Evolutionary conservation across 2,329 filamentous ascomycete species (phyloP), one percentile per base, ranked within the genome.

Genomic region (Ophiostoma quercus): DNA sequence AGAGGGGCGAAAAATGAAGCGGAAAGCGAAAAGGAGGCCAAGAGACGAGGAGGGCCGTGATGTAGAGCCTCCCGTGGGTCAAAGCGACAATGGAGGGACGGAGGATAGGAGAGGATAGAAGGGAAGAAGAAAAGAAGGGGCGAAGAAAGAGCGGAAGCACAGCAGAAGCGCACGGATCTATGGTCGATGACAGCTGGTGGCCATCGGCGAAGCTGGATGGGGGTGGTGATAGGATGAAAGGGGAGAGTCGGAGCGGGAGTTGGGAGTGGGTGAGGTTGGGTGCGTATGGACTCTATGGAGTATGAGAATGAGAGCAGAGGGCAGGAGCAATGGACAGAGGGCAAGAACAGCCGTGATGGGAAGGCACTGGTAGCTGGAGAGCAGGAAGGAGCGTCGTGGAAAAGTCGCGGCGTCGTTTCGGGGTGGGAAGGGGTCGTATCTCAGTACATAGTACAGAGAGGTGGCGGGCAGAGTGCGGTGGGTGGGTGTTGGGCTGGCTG

Each of bases 401-500:
- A 69, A 60, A 57, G 68, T 67, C 67, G 70, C 66, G 70, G 68
- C 65, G 71, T 70, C 67, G 70, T 71, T 70, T 68, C 67, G 71
- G 51, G 68, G 69, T 51, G 62, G 43, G 69, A 70, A 70, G 57
- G 65, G 65, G n/a, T 47, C 43, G 19, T 47, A 47, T 47, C 43
- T 47, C 43, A 14, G 12, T 16, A 19, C 16, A 19, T 4, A 47
- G 14, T 29, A 29, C 25, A 7, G 62, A 32, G 39, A 47, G 25
- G 60, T 57, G 60, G 41, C 29, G 60, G 57, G 69, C 54, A 66
- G 66, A 34, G 11, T 19, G 67, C 34, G 34, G 34, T 34, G 57
- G 66, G 51, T 60, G 67, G 60, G 47, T 51, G 41, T 16, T 43
- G 41, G 41, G 41, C 16, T 43, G 14, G 41, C 41, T 66, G 47